Evolutionary conservation across 441 rosid genomes (phyloP).

Genomic region (Erodium texanum): DNA sequence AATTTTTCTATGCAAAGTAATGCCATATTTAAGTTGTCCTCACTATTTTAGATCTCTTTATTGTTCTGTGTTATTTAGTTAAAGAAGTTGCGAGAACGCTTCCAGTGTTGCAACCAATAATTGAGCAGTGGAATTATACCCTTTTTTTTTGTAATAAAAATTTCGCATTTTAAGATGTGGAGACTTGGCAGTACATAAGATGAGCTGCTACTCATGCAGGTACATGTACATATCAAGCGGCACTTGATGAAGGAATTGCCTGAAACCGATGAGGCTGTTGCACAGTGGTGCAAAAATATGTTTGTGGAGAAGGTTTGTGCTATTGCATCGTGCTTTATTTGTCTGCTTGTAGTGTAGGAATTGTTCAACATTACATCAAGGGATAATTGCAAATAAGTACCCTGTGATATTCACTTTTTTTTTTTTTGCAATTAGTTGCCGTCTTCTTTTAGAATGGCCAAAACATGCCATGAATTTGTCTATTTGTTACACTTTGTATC

Average conservation of each 20-base stretch:
- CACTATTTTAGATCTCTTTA: not conserved
- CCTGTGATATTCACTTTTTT: no score
- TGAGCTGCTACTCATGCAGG: slow-evolving; percentile 35
- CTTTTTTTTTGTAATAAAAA: not conserved
- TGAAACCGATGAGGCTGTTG: slow-evolving; percentile 74
- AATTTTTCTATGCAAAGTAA: not conserved
- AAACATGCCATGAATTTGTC: no score
- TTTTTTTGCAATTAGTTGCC: no score
- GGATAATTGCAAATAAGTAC: no score
- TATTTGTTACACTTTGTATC: no score
- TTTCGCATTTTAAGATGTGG: not conserved
- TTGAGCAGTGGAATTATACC: not conserved
- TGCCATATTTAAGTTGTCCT: not conserved
- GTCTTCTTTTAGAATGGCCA: no score
- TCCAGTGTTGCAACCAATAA: no score
- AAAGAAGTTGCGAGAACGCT: not conserved
- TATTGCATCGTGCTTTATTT: slow-evolving; percentile 1
- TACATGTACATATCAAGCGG: slow-evolving; percentile 69
- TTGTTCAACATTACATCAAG: no score
- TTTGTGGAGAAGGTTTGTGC: slow-evolving; percentile 68
- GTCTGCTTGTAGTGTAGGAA: not conserved
- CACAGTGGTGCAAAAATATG: slow-evolving; percentile 94
- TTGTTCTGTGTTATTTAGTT: not conserved
- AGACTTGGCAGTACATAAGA: no score
- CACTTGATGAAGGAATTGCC: slow-evolving; percentile 84